Percentiles rank a stretch among this genome's conserved stretches.
Conservation (phyloP, 345 rosid species). For the Reutealis trisperma region DNA sequence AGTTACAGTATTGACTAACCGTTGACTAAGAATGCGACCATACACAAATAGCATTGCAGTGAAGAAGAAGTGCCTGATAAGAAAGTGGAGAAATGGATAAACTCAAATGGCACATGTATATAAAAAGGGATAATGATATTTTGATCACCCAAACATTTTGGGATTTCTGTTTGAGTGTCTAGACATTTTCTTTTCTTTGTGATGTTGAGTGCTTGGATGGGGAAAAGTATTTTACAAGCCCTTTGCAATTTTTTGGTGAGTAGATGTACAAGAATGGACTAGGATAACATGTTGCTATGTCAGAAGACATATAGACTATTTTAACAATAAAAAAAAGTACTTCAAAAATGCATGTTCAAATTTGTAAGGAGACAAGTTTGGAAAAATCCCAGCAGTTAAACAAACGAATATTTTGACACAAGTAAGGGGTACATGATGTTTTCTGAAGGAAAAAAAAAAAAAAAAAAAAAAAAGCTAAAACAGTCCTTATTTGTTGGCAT, state of each 20-base stretch:
- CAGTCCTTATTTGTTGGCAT: not conserved
- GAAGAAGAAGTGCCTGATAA: constrained; percentile 93
- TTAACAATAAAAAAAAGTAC: not conserved
- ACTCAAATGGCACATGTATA: not conserved
- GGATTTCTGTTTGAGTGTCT: not conserved
- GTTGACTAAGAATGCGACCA: constrained; percentile 92
- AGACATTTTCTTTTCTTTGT: not conserved
- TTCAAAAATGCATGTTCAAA: constrained; percentile 15
- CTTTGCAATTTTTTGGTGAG: not conserved
- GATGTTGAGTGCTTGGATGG: not conserved
- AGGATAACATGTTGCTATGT: not conserved
- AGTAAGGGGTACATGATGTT: not conserved
- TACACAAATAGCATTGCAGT: constrained; percentile 94
- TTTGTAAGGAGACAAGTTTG: constrained; percentile 6
- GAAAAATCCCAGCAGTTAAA: not conserved
- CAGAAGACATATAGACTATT: not conserved
- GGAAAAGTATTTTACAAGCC: not conserved
- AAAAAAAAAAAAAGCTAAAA: too few relatives aligned
- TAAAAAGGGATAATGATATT: not conserved
- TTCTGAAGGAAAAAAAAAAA: not conserved
- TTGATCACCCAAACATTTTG: not conserved
- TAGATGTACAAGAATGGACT: not conserved
- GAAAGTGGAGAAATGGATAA: not conserved
- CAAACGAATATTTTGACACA: too few relatives aligned
- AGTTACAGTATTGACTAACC: constrained; percentile 87